Conservation (phyloP, 495 filamentous ascomycete genomes). For the Filosporella fistucella region DNA sequence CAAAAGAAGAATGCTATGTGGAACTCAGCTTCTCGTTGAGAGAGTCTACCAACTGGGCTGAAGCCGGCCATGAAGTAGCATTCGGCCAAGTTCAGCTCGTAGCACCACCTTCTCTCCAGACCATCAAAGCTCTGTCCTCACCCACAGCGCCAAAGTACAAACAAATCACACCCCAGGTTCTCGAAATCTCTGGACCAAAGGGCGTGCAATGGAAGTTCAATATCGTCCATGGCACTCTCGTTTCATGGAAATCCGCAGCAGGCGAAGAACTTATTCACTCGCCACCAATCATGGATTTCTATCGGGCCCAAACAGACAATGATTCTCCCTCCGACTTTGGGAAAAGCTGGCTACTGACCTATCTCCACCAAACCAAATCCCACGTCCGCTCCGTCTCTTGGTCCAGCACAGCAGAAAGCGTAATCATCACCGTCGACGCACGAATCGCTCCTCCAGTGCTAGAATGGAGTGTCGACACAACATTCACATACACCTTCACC, state of each 20-base stretch:
- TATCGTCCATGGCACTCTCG: constrained; percentile 32
- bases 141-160: constrained; percentile 20
- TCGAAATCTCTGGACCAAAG: constrained; percentile 16
- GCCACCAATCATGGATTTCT: constrained; percentile 39
- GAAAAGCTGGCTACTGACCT: constrained; percentile 33
- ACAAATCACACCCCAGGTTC: constrained; percentile 24
- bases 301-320: constrained; percentile 60
- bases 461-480: constrained; percentile 54
- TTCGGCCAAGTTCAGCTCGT: constrained; percentile 44
- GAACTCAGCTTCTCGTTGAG: constrained; percentile 39
- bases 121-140: constrained; percentile 22
- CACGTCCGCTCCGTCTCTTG: constrained; percentile 37
- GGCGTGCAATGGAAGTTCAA: constrained; percentile 36
- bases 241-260: constrained; percentile 24
- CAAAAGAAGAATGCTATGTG: constrained; percentile 32
- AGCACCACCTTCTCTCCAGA: constrained; percentile 21
- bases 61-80: constrained; percentile 42
- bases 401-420: constrained; percentile 24
- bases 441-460: constrained; percentile 56
- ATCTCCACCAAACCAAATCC: constrained; percentile 37
- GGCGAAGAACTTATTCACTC: constrained; percentile 36
- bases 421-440: constrained; percentile 34
- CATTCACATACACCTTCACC: constrained; percentile 48
- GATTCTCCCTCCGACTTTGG: constrained; percentile 44
- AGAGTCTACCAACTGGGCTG: constrained; percentile 37